Conservation (phyloP, 2,329 filamentous ascomycete genomes). For the Sporothrix dimorphospora region DNA sequence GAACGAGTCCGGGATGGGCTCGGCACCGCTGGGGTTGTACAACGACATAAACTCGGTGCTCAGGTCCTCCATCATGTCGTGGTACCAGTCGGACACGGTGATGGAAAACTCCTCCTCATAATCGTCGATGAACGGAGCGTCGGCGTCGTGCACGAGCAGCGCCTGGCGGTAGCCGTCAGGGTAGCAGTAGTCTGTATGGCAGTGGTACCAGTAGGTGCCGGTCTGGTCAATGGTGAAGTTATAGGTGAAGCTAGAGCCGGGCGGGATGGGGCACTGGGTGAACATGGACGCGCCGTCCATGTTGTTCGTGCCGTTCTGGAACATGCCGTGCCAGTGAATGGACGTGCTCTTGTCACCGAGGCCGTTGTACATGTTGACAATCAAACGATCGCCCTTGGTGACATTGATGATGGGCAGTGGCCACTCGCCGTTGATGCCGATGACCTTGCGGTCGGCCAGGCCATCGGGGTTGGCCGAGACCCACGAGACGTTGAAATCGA, state of each 20-base stretch:
- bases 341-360: slow-evolving; percentile 66
- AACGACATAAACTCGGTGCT: slow-evolving; percentile 56
- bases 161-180: slow-evolving; percentile 59
- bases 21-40: slow-evolving; percentile 59
- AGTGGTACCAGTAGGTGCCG: slow-evolving; percentile 82
- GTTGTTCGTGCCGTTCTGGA: slow-evolving; percentile 65
- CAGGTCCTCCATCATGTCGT: slow-evolving; percentile 57
- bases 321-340: slow-evolving; percentile 72
- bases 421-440: slow-evolving; percentile 79
- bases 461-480: slow-evolving; percentile 73
- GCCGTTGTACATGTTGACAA: slow-evolving; percentile 62
- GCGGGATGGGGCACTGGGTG: slow-evolving; percentile 68
- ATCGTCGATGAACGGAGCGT: slow-evolving; percentile 58
- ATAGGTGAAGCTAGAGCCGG: slow-evolving; percentile 69
- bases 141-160: slow-evolving; percentile 52
- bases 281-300: slow-evolving; percentile 73
- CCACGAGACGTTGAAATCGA: slow-evolving; percentile 73
- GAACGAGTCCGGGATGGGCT: slow-evolving; percentile 69
- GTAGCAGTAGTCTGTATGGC: slow-evolving; percentile 68
- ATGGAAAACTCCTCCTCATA: slow-evolving; percentile 67
- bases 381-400: slow-evolving; percentile 62
- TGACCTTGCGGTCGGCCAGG: slow-evolving; percentile 63
- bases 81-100: slow-evolving; percentile 73
- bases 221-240: slow-evolving; percentile 64
- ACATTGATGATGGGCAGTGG: slow-evolving; percentile 69